phyloP scores from a whole-genome alignment of 139 green algal species.

The Coccomyxa sp. region DNA sequence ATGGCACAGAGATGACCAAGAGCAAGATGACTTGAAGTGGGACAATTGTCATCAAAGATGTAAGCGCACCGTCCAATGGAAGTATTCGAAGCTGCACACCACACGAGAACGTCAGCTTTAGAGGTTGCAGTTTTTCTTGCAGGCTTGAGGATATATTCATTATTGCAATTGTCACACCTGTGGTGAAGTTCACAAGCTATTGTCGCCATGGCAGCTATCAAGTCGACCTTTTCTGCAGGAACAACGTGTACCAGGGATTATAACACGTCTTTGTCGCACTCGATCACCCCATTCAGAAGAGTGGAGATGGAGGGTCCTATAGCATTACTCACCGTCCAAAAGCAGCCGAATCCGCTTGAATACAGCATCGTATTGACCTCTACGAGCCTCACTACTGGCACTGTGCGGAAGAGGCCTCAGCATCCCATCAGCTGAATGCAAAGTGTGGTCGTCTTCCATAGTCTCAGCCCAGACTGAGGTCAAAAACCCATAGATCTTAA shows the following conservation, averaged over 20 bases:
- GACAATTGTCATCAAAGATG: neutral
- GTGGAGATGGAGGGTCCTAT: neutral
- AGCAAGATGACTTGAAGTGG: too few relatives aligned
- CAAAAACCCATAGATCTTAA: neutral
- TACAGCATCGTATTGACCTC: neutral
- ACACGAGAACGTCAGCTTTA: neutral
- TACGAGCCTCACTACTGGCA: neutral
- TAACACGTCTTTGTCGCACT: neutral
- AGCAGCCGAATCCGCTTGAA: neutral
- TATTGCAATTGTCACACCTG: neutral
- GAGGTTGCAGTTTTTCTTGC: neutral
- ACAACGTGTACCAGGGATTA: neutral
- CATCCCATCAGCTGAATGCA: too few relatives aligned
- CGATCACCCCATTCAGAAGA: neutral
- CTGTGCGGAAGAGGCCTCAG: neutral
- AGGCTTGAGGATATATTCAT: neutral
- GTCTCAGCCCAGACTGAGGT: neutral
- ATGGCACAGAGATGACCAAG: neutral
- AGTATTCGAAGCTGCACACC: neutral
- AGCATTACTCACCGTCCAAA: neutral
- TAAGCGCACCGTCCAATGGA: neutral
- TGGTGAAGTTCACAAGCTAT: neutral
- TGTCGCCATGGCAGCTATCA: neutral
- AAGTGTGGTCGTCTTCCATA: neutral
- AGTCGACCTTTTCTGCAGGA: neutral